A percentile compares a stretch with the other conserved stretches of the same genome.
Evolutionary conservation across 768 basidiomycete genomes (phyloP).

Genomic region (Lentinula sp.): DNA sequence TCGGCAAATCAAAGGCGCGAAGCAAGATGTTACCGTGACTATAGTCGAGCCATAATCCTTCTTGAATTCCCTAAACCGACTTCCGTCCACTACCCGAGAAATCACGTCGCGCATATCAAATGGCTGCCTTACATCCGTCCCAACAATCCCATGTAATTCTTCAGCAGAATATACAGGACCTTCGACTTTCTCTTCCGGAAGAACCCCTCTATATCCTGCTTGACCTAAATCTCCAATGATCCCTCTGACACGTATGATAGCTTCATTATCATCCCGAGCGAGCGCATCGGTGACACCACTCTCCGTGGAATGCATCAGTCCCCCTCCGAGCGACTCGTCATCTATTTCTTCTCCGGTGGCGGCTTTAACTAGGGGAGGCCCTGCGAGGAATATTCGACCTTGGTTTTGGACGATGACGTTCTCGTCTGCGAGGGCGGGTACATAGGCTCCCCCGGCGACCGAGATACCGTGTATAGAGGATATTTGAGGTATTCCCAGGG

Average conservation of each 20-base stretch:
- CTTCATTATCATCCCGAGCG: conserved; percentile 81
- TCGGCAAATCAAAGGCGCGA: neutral
- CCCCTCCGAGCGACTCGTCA: conserved; percentile 88
- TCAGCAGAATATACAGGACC: conserved; percentile 72
- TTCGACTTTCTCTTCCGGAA: conserved; percentile 52
- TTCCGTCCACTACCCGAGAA: conserved; percentile 86
- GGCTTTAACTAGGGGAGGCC: conserved; percentile 91
- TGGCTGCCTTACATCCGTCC: conserved; percentile 79
- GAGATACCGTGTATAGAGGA: conserved; percentile 92
- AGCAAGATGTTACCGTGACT: conserved; percentile 56
- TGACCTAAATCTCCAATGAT: conserved; percentile 75
- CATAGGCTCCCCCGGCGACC: conserved; percentile 91
- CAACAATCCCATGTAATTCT: conserved; percentile 89
- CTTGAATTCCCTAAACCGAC: conserved; percentile 92
- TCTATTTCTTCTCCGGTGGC: conserved; percentile 92
- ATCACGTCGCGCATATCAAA: conserved; percentile 96
- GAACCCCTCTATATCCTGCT: conserved; percentile 37
- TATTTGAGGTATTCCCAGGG: conserved; percentile 85
- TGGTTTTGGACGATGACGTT: conserved; percentile 88
- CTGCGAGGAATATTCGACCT: conserved; percentile 91
- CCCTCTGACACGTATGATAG: conserved; percentile 70
- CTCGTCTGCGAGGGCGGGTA: conserved; percentile 96
- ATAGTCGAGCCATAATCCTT: conserved; percentile 91
- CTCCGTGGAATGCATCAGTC: conserved; percentile 86
- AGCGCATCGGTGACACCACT: conserved; percentile 90